Base-by-base conservation (phyloP, 2,329 filamentous ascomycete genomes). In the Beauveria bassiana region DNA sequence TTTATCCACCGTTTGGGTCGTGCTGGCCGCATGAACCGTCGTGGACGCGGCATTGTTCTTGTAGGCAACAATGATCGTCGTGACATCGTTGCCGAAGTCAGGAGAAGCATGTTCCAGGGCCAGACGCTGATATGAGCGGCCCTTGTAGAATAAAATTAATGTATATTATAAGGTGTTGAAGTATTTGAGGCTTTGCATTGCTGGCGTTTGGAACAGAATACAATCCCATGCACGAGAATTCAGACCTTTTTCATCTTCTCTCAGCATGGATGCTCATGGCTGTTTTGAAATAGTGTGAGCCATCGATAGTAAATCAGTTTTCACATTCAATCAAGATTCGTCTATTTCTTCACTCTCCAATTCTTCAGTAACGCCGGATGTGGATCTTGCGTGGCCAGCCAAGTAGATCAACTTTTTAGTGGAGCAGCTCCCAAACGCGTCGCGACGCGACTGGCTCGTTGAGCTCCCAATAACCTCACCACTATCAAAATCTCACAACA, bases 1-100 rank as follows among this genome's bases (percentile, higher is more conserved):
- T 99, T 99, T 70, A 97, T 99, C 70, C 96, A 99, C 74, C 88
- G 96, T 18, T 84, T 98, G 5, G 95, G 95, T 18, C 84, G 95
- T 62, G 91, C 95, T 1, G 95, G 95, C 0, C 85, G 95, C 40
- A 98, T 98, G 91, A 92, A 92, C 3, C 84, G 92, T 64, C 84
- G 95, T 72, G 95, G 95, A 18, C 83, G 93, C 61, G 95, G 92
- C 22, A 87, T 98, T 65, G 93, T 98, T 31, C 78, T 99, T 42
- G 90, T 97, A 1, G 93, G 93, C 64, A 93, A 90, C 73, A 84
- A 92, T 64, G 95, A 98, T 73, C 81, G 95, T 59, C 90, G 89
- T 70, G 93, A 98, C 74, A 85, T 98, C 34, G 92, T 98, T 40
- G 86, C 87, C 40, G 95, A 98, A 74, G 93, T 99, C 24, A 89